Base-by-base conservation (phyloP, 1,284 basidiomycete species). In the Trichosporon ovoides region DNA sequence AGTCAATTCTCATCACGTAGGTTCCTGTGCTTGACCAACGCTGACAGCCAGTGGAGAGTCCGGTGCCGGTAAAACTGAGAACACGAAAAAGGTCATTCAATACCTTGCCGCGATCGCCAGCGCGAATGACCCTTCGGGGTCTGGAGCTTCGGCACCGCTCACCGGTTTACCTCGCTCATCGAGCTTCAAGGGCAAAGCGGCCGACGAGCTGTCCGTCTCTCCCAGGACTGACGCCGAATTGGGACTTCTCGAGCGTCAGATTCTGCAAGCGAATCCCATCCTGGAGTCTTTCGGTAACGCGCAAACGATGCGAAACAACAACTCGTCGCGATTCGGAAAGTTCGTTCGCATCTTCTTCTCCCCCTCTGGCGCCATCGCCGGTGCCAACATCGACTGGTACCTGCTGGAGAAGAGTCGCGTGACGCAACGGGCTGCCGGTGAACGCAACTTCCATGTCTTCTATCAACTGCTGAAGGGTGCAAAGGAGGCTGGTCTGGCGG, bases 41-140 rank as follows among this genome's bases (percentile, higher is more conserved):
- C 61, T 68, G 31, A 61, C 53, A 22, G 5, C 16, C 68, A 95
- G 91, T 4, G 96, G 96, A 56, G 96, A 98, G 81, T 98, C 96
- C 3, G 96, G 96, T 40, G 96, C 96, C 1, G 96, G 96, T 48
- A 99, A 98, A 82, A 99, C 96, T 1, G 96, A 98, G 76, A 98
- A 95, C 78, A 99, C 96, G 14, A 98, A 99, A 83, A 98, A 98
- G 73, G 95, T 98, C 70, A 99, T 99, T 59, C 96, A 98, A 76
- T 99, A 98, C 77, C 86, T 99, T 34, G 95, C 96, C 1, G 92
- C 96, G 11, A 97, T 98, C 65, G 96, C 96, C 3, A 87, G 82
- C 2, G 78, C 84, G 78, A 83, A n/a, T 82, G 33, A 84, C 82
- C 56, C 82, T 82, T 7, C 82, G 81, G 14, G 84, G 80, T 68